Base-by-base conservation (phyloP, 2,329 filamentous ascomycete species). In the Tolypocladium nubicola region DNA sequence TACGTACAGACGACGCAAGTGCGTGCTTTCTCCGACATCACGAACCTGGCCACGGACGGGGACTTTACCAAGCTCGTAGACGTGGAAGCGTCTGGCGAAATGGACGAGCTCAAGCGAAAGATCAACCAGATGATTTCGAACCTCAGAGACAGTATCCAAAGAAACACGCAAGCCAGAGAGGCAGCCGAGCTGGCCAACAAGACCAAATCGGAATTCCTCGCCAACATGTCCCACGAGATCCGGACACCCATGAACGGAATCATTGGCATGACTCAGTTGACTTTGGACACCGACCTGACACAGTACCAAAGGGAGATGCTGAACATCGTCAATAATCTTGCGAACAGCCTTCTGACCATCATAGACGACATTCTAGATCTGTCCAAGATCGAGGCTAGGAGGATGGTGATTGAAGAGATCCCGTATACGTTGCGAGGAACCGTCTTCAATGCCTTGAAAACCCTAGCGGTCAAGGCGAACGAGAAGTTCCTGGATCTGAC, bases 81-180 rank as follows among this genome's bases (percentile, higher is more conserved):
- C 53, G 93, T 99, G 21, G 92, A 97, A 71, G 94, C 94, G 23
- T 97, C 93, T 14, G 94, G 94, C 62, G 94, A 99, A 73, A 97
- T 99, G 94, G 94, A 97, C 73, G 93, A 97, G 72, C 80, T 99
- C 65, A 99, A 99, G 76, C 86, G 92, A 67, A 97, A 97, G 79
- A 97, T 99, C 81, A 99, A 97, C 71, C 90, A 95, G 76, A 99
- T 99, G 94, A 92, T 97, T 56, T 94, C 89, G 70, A 96, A 96
- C 69, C 76, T 99, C 61, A 81, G 93, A 64, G 94, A 97, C 74
- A 95, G 89, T 79, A 97, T 99, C 64, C 92, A 97, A 71, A 86
- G 91, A 70, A 99, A 97, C 71, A 97, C 92, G 3, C 90, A 92
- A 63, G 94, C 94, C 58, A 88, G 94, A 73, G 93, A 97, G 73